Evolutionary conservation across 2,329 filamentous ascomycete species (phyloP), one percentile per base, ranked within the genome.

Genomic region (Thelonectria blattea): DNA sequence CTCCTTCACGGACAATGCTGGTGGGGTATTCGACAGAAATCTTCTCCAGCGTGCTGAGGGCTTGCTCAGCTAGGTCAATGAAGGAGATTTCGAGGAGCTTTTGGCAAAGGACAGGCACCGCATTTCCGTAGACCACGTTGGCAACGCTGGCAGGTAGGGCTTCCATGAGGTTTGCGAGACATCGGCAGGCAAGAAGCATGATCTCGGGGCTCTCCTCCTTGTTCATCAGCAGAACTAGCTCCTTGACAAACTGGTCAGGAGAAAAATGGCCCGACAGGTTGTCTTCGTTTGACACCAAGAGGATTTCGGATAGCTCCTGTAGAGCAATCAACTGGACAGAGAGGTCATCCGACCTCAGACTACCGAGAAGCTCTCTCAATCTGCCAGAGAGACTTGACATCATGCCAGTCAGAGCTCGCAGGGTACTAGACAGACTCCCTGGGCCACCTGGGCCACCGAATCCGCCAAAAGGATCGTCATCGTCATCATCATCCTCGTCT

Each of bases 151-250:
- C 89, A 18, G 95, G 93, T 30, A 99, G 81, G 24, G 94, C 96
- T 75, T 99, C 95, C 95, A 99, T 99, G 56, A 99, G 78, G 74
- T 99, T 98, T 61, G 95, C 95, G 69, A 99, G 85, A 76, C 92
- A 98, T 61, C 96, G 91, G 73, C 95, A 99, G 18, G 95, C 94
- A 61, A 98, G 83, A 12, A 99, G 88, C 94, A 98, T 98, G 63
- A 98, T 92, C 75, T 99, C 95, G 0, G 93, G 91, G 68, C 97
- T 97, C 74, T 96, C 93, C 70, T 96, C 92, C 58, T 96, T 92
- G 72, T 91, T 92, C 95, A 99, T 98, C 68, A 99, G 80, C 12
- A 84, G 79, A 49, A 99, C 93, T 53, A 99, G 82, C 77, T 99
- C 95, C 78, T 97, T 97, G 57, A 99, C 92, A 72, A 95, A 98